Percentiles rank a stretch among this genome's conserved stretches.
Evolutionary conservation across 2,329 filamentous ascomycete species (phyloP).

Genomic region (Pyrenochaeta sp.): DNA sequence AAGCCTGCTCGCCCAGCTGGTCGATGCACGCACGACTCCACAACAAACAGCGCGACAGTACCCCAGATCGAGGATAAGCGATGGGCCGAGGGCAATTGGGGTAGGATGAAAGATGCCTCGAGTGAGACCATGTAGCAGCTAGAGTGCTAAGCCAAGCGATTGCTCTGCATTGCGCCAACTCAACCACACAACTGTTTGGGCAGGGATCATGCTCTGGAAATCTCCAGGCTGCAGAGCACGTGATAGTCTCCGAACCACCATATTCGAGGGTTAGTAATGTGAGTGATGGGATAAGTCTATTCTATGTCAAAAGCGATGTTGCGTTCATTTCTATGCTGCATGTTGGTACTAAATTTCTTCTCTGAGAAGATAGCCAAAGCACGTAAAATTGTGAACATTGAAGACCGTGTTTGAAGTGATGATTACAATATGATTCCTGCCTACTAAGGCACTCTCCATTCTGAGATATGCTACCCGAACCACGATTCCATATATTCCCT

Average conservation of each 20-base stretch:
- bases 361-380: not conserved
- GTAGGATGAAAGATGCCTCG: not conserved
- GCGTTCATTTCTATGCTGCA: not conserved
- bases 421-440: conserved; percentile 19
- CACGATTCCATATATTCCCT: not conserved
- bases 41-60: conserved; percentile 10
- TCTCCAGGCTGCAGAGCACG: conserved; percentile 5
- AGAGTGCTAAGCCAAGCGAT: conserved; percentile 1
- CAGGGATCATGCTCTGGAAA: not conserved
- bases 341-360: not conserved
- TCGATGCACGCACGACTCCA: conserved; percentile 24
- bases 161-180: conserved; percentile 18
- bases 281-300: not conserved
- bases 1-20: conserved; percentile 25
- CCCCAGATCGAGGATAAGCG: not conserved
- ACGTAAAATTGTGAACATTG: not conserved
- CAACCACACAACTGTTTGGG: conserved; percentile 19
- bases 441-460: conserved; percentile 5
- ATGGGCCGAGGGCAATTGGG: not conserved
- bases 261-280: not conserved
- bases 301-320: too few species aligned
- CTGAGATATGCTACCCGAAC: conserved; percentile 1
- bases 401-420: not conserved
- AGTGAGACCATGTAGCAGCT: not conserved
- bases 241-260: not conserved